phyloP scores from a whole-genome alignment of 2,329 filamentous ascomycete species.

The Fusarium sp. region DNA sequence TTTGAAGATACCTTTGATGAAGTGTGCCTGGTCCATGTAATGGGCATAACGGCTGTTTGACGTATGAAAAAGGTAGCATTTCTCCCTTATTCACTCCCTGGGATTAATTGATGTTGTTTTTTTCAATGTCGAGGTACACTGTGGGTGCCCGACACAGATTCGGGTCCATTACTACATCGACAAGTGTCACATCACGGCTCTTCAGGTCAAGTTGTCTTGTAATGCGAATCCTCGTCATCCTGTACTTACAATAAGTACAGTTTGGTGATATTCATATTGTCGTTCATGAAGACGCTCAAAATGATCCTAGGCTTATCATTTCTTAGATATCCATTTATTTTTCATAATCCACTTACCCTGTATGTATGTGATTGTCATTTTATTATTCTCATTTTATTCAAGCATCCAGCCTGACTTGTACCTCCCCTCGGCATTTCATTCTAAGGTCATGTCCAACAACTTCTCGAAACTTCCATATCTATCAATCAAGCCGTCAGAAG shows the following conservation, averaged over 20 bases:
- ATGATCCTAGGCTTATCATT: not conserved
- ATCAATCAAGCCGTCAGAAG: not conserved
- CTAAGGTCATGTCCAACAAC: not conserved
- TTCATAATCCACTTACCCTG: not conserved
- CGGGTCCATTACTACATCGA: not conserved
- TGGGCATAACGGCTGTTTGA: slow-evolving; percentile 1
- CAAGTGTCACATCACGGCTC: not conserved
- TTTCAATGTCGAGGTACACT: not conserved
- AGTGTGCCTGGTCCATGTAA: slow-evolving; percentile 9
- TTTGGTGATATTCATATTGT: not conserved
- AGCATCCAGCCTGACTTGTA: not conserved
- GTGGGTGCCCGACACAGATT: not conserved
- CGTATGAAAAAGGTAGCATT: slow-evolving; percentile 16
- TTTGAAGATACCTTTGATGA: slow-evolving; percentile 38
- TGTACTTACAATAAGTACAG: not conserved
- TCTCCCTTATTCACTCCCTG: not conserved
- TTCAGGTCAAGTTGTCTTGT: too few relatives aligned
- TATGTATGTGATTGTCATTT: not conserved
- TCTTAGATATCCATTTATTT: not conserved
- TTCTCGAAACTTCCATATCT: not conserved
- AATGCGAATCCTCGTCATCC: not conserved
- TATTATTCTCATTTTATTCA: not conserved
- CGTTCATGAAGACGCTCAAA: not conserved
- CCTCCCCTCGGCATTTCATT: not conserved
- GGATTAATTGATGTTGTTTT: not conserved